A percentile compares a stretch with the other conserved stretches of the same genome.
These are phyloP conservation scores for Escallonia rubra DNA, from an alignment of 129 eudicot species.

Conservation along the genomic window DNA sequence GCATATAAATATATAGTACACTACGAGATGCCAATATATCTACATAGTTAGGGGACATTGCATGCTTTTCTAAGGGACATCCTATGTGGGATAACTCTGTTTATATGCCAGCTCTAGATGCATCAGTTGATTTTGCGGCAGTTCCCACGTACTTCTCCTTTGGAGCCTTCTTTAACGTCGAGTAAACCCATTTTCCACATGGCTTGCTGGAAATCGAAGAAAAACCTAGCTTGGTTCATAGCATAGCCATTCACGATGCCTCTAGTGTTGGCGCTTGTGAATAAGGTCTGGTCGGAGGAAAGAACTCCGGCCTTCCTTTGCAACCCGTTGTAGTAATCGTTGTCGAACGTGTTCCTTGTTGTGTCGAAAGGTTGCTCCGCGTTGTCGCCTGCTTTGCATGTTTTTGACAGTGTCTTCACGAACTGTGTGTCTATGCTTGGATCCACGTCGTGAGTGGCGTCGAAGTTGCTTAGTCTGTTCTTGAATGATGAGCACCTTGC, in stretches of 20 bases:
- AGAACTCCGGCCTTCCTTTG: conserved; percentile 60
- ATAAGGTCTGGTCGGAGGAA: conserved; percentile 75
- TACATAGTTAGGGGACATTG: too few relatives aligned
- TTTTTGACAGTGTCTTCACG: conserved; percentile 43
- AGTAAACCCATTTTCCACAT: conserved; percentile 84
- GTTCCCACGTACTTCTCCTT: conserved; percentile 68
- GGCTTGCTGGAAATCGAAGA: conserved; percentile 80
- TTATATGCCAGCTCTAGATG: too few relatives aligned
- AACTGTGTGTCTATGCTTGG: conserved; percentile 61
- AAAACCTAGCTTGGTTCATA: conserved; percentile 83
- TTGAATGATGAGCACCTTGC: conserved; percentile 95
- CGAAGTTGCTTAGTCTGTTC: conserved; percentile 57
- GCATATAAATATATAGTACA: too few relatives aligned
- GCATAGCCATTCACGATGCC: conserved; percentile 64
- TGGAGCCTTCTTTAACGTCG: conserved; percentile 60
- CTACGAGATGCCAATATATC: too few relatives aligned
- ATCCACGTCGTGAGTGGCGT: conserved; percentile 59
- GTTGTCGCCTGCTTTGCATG: conserved; percentile 65
- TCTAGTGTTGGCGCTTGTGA: conserved; percentile 40
- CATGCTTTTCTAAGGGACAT: too few relatives aligned
- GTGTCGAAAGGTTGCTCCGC: conserved; percentile 82
- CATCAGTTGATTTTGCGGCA: conserved; percentile 54
- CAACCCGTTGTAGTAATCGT: conserved; percentile 42
- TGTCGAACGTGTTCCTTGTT: conserved; percentile 62
- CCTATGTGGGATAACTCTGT: too few relatives aligned